Base-by-base conservation (phyloP, 2,329 filamentous ascomycete genomes). In the Fusarium sulawesiense region DNA sequence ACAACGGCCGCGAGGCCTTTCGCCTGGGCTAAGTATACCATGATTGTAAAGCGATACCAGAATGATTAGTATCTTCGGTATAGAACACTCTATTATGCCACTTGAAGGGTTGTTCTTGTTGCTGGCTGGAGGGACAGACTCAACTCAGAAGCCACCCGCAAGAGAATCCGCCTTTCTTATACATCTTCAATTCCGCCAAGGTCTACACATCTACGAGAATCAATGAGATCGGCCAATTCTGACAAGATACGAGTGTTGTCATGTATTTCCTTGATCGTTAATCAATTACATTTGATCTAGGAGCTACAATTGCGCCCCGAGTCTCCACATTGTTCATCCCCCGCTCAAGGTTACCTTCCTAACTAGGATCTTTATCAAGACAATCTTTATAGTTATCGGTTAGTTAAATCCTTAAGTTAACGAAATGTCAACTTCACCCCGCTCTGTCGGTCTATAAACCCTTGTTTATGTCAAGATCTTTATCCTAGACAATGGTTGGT, bases 341-440 rank as follows among this genome's bases (percentile, higher is more conserved):
- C 60, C 42, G 30, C 54, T 14, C 30, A 55, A 44, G 30, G 21
- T 18, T 55, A 66, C 63, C 62, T 66, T 66, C 63, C 63, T 66
- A 66, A 48, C 47, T 49, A 12, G 62, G 63, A 40, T 55, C 40
- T 61, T 16, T 27, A 41, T 55, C 51, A 61, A 66, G 61, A 27
- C 51, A 61, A 60, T 66, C 55, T 45, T 55, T 61, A 66, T 30
- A 45, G 63, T 66, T 55, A 55, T 60, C 48, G 27, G 27, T 55
- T 44, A 51, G 53, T 23, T 14, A 9, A 42, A 16, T 4, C 20
- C 32, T 10, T 63, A 23, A 41, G 32, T 41, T 40, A 21, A 56
- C 30, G 16, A 41, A 14, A 37, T 32, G 16, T 27, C 40, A 23
- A 32, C 27, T 12, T 50, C 51, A 45, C 61, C 61, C 61, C 61